A percentile compares a stretch with the other conserved stretches of the same genome.
Conservation (phyloP, 805 yeast species). For the Pichia eremophila region DNA sequence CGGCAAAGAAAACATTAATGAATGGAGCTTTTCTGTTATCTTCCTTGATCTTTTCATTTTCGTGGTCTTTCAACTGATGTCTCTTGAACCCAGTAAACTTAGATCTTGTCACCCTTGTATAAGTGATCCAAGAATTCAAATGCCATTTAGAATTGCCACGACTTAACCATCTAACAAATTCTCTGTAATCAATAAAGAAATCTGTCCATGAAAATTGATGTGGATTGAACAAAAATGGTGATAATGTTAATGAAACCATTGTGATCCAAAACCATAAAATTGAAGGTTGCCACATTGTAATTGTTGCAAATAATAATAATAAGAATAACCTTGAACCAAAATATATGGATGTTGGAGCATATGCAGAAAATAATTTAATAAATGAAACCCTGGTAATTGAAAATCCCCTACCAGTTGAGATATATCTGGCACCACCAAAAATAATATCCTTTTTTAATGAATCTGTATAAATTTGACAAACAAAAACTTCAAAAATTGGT, state of each 20-base stretch:
- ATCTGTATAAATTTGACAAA: conserved; percentile 84
- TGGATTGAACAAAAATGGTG: conserved; percentile 46
- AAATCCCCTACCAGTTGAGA: conserved; percentile 90
- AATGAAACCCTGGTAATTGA: conserved; percentile 79
- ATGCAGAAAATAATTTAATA: conserved; percentile 61
- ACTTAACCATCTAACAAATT: conserved; percentile 60
- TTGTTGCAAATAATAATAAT: conserved; percentile 64
- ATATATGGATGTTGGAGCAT: conserved; percentile 69
- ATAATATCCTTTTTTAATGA: conserved; percentile 67
- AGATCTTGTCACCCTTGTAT: conserved; percentile 69
- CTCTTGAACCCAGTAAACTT: conserved; percentile 88
- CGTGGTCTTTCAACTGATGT: conserved; percentile 59
- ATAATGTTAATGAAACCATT: conserved; percentile 33
- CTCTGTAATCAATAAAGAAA: conserved; percentile 41
- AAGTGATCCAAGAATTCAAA: conserved; percentile 71
- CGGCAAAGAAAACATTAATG: conserved; percentile 69
- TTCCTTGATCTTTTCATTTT: conserved; percentile 30
- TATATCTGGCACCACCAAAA: conserved; percentile 87
- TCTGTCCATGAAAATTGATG: conserved; percentile 41
- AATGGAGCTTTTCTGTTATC: conserved; percentile 70
- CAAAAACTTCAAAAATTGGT: conserved; percentile 91
- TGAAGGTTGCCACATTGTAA: conserved; percentile 76
- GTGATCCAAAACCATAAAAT: conserved; percentile 53
- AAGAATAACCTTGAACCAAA: conserved; percentile 63
- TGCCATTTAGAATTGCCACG: conserved; percentile 67